Base-by-base conservation (phyloP, 805 yeast genomes). In the Lipomyces sp. region DNA sequence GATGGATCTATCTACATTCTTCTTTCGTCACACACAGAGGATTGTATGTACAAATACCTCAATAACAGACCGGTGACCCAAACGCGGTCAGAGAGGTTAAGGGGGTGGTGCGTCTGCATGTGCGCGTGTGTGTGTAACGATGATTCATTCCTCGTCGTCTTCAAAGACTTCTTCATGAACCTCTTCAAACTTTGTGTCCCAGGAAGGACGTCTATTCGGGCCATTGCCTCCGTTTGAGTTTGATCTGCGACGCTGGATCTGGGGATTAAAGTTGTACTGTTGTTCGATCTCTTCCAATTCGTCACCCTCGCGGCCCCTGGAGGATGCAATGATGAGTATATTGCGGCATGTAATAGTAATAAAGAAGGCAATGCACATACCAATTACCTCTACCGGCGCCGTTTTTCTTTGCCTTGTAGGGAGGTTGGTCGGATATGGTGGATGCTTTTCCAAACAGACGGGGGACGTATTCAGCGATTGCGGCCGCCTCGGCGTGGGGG, bases 351-450 rank as follows among this genome's bases (percentile, higher is more conserved):
- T 4, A 24, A 51, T 51, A 18, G n/a, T 15, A 29, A 8, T 29
- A 33, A 62, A 24, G 8, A 30, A 37, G 39, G 15, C 29, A 18
- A 42, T 4, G 24, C 24, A 60, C 71, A 24, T 67, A 69, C 74
- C 74, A 72, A 56, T 72, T 72, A 64, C 73, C 74, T 35, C 70
- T 53, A 53, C 74, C 74, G 45, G 74, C 74, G 51, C 74, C 74
- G 57, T 66, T 62, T 64, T 72, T 72, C 71, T 72, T 72, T 32
- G 72, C 15, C 53, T 60, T 53, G 66, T 57, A 62, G 24, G 70
- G 70, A 6, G 66, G 60, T 32, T 57, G 69, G 37, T 64, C 54
- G 34, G 30, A 39, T 30, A 34, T 42, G 13, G 18, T 42, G 51
- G 66, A 10, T 30, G 73, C 60, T 66, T 72, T 71, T 53, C 74